Base-by-base conservation (phyloP, 2,329 filamentous ascomycete genomes). In the Thielaviopsis euricoi region DNA sequence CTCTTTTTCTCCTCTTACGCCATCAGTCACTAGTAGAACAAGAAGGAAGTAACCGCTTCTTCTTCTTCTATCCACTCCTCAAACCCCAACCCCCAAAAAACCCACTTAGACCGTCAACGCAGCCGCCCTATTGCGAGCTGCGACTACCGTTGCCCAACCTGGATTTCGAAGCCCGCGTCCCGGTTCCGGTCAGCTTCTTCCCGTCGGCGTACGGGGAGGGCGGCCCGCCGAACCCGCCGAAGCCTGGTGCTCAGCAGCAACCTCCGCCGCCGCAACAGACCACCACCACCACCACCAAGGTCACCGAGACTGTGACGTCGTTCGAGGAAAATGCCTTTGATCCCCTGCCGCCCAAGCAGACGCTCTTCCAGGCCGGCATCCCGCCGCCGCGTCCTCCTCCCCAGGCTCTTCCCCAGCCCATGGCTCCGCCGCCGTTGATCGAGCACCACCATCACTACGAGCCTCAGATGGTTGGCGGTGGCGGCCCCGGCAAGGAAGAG, bases 171-270 rank as follows among this genome's bases (percentile, higher is more conserved):
- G 89, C 90, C 78, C 87, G 89, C 77, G 87, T 96, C 77, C 89
- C 91, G 81, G 93, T 97, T 77, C 91, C 91, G 78, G 95, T 96
- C 85, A 96, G 89, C 87, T 87, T 96, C 86, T 96, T 97, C 84
- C 91, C 91, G 80, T 95, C 89, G 76, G 88, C 89, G 76, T 97
- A 96, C 82, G 83, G 86, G 73, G 78, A 78, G 72, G 71, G 71
- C 68, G 71, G 43, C 37, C 29, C 29, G 29, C 2, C 29, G 29
- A 33, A 33, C 29, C 37, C 37, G 17, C 13, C 37, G 37, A 49
- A 55, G 57, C 57, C 53, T 22, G 50, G 40, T 46, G 37, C 55
- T 17, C 55, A 43, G n/a, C n/a, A 50, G 48, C 48, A 57, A 33
- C 23, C 68, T 61, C 68, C 67, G 58, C 62, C 64, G 58, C 40